Evolutionary conservation across 148 eudicot species (phyloP).

Genomic region (Amaranthus cruentus): DNA sequence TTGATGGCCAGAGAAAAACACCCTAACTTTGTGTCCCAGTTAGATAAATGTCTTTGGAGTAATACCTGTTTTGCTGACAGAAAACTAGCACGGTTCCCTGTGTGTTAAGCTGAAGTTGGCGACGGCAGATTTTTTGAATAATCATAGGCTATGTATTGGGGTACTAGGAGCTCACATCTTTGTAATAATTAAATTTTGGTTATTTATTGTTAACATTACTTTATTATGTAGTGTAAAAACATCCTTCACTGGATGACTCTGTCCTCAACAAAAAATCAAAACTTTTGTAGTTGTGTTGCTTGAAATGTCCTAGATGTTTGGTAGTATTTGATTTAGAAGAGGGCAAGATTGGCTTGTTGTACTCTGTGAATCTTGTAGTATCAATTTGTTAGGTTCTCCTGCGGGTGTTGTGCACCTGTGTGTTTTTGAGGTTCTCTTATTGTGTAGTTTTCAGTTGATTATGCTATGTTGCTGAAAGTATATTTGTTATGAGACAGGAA

Average conservation of each 20-base stretch:
- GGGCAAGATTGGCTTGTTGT: background rate
- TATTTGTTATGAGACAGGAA: slow-evolving; percentile 20
- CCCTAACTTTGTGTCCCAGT: background rate
- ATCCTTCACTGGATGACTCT: background rate
- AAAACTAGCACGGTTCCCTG: background rate
- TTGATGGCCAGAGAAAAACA: background rate
- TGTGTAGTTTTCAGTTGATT: background rate
- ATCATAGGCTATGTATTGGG: background rate
- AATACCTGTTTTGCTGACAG: background rate
- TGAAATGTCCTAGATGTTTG: background rate
- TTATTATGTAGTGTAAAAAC: background rate
- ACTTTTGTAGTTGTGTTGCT: background rate
- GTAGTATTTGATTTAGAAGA: background rate
- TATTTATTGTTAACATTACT: background rate
- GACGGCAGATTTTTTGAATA: background rate
- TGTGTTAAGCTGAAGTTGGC: background rate
- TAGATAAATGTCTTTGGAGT: background rate
- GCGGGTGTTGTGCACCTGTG: background rate
- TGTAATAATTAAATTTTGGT: background rate
- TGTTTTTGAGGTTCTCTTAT: background rate
- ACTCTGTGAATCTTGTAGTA: background rate
- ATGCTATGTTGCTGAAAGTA: slow-evolving; percentile 8
- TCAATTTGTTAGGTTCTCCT: no score
- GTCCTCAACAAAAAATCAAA: background rate
- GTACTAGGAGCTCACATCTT: background rate